A percentile compares a stretch with the other conserved stretches of the same genome.
phyloP scores from a whole-genome alignment of 257 asterid genomes.

The Capsicum chinense region DNA sequence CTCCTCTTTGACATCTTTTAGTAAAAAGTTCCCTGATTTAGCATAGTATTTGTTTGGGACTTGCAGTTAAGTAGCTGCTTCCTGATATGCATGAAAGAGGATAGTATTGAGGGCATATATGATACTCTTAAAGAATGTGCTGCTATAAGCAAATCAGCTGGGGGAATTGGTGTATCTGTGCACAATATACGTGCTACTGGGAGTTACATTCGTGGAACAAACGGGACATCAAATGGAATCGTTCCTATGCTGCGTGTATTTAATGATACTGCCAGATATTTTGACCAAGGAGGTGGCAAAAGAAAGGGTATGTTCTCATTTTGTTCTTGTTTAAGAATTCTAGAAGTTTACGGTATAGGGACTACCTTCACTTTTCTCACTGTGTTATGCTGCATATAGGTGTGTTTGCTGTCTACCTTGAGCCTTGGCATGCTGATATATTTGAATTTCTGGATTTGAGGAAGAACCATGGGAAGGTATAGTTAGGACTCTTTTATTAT shows the following conservation, averaged over 20 bases:
- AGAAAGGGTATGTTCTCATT: slow-evolving; percentile 67
- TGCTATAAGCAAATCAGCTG: slow-evolving; percentile 97
- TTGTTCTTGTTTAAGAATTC: background rate
- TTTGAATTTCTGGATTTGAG: slow-evolving; percentile 88
- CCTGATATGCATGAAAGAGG: slow-evolving; percentile 94
- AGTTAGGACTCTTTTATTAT: slow-evolving; percentile 10
- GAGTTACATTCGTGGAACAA: slow-evolving; percentile 96
- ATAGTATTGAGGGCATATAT: slow-evolving; percentile 95
- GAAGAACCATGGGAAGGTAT: slow-evolving; percentile 96
- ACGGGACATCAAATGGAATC: slow-evolving; percentile 94
- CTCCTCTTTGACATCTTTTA: background rate
- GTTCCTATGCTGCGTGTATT: slow-evolving; percentile 96
- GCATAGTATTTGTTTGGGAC: slow-evolving; percentile 4
- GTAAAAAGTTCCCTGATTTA: background rate
- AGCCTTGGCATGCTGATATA: slow-evolving; percentile 98
- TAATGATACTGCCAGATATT: slow-evolving; percentile 95
- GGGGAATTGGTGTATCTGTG: slow-evolving; percentile 91
- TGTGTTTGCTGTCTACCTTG: slow-evolving; percentile 97
- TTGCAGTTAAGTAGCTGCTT: slow-evolving; percentile 95
- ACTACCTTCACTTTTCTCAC: slow-evolving; percentile 25
- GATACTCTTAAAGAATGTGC: slow-evolving; percentile 97
- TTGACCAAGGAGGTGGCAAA: slow-evolving; percentile 99
- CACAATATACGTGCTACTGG: slow-evolving; percentile 98
- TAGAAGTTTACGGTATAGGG: background rate
- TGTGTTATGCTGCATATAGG: slow-evolving; percentile 49